Percentiles rank a stretch among this genome's conserved stretches.
phyloP scores from a whole-genome alignment of 495 filamentous ascomycete genomes.

The Penicillium robsamsonii region DNA sequence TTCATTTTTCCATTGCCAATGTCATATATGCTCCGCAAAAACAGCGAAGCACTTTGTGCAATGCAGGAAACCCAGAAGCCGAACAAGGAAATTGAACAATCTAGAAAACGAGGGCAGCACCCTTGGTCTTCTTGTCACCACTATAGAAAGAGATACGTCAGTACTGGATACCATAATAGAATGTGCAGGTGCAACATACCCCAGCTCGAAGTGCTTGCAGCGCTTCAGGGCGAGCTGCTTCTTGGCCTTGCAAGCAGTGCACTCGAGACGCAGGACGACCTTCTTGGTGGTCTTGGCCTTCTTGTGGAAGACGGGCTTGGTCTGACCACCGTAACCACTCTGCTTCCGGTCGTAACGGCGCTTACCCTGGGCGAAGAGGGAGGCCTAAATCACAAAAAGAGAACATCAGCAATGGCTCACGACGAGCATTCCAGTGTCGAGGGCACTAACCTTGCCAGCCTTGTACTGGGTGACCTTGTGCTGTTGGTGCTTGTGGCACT shows the following conservation, averaged over 20 bases:
- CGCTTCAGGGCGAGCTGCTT: slow-evolving; percentile 96
- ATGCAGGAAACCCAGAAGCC: slow-evolving; percentile 50
- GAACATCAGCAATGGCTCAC: slow-evolving; percentile 25
- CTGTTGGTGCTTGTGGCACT: slow-evolving; percentile 90
- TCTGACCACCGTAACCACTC: slow-evolving; percentile 98
- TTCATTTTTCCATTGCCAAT: slow-evolving; percentile 51
- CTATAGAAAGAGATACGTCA: slow-evolving; percentile 50
- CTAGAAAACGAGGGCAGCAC: slow-evolving; percentile 99
- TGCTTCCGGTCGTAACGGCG: slow-evolving; percentile 99
- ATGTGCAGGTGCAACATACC: slow-evolving; percentile 58
- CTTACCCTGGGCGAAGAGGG: slow-evolving; percentile 96
- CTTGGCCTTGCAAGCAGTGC: slow-evolving; percentile 96
- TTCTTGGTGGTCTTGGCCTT: slow-evolving; percentile 99
- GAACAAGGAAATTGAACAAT: slow-evolving; percentile 49
- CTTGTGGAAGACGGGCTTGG: slow-evolving; percentile 99
- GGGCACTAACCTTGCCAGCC: slow-evolving; percentile 70
- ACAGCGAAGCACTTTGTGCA: slow-evolving; percentile 39
- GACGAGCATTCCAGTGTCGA: slow-evolving; percentile 8
- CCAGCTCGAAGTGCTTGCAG: slow-evolving; percentile 99
- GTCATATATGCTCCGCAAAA: slow-evolving; percentile 43
- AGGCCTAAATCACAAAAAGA: slow-evolving; percentile 58
- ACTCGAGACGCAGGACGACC: slow-evolving; percentile 96
- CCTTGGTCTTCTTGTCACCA: slow-evolving; percentile 99
- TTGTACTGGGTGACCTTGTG: slow-evolving; percentile 98
- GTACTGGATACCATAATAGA: slow-evolving; percentile 8